Evolutionary conservation across 257 asterid genomes (phyloP), one percentile per base, ranked within the genome.

Genomic region (Asclepias syriaca): DNA sequence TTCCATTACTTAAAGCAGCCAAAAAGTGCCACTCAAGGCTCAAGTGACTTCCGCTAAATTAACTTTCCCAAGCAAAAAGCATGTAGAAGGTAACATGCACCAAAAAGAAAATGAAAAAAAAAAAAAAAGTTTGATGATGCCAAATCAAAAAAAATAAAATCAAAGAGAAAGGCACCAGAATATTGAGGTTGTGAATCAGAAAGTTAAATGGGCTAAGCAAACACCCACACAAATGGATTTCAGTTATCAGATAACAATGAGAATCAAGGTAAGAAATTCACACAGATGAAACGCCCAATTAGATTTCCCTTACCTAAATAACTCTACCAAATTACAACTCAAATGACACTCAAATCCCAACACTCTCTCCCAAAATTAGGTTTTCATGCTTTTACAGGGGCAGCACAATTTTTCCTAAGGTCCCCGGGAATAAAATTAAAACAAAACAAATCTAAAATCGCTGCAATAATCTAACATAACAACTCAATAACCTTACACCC

Each of bases 401-500:
- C 50, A 4, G 40, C 4, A 49, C 15, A 75, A 21, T 2, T 58
- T 59, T 59, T n/a, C 70, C 12, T 22, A 32, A 24, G 2, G 14
- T 8, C 51, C 53, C 14, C 53, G 13, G 13, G 24, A 74, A 43
- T 19, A 68, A 22, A 5, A 45, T 16, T 16, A 51, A 51, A 16
- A 19, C 66, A 29, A 24, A 58, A 37, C 4, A 16, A 39, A 2
- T 32, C 3, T 50, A 34, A 63, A 13, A 3, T 49, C 12, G 43
- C 63, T 49, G 39, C 49, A 15, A 48, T 59, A 48, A 75, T 75
- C 68, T 48, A 65, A 74, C 45, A 73, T 15, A 75, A 39, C 22
- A 34, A 57, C 63, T 45, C 53, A 68, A 9, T 37, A 53, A 56
- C 54, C 61, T 55, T 64, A 29, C 16, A 53, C 8, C 55, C 40